These are phyloP conservation scores for Lasiodiplodia hormozganensis DNA, from an alignment of 2,329 filamentous ascomycete species.

Conservation along the genomic window DNA sequence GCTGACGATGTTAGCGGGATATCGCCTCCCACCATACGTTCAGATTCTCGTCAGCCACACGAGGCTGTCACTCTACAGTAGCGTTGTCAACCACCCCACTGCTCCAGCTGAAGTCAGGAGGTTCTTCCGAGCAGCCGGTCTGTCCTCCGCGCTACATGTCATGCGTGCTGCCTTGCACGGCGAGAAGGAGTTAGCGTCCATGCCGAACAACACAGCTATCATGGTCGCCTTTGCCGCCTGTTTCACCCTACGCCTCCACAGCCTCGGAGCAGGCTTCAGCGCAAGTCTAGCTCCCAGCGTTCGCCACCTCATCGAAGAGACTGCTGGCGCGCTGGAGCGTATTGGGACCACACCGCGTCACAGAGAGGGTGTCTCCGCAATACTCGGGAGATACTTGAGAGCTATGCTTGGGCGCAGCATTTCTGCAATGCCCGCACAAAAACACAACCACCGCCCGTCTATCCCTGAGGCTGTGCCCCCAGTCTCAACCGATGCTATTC, in stretches of 20 bases:
- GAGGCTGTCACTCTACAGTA: slow-evolving; percentile 75
- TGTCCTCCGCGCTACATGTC: slow-evolving; percentile 76
- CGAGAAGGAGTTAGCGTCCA: slow-evolving; percentile 72
- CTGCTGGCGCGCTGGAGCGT: slow-evolving; percentile 71
- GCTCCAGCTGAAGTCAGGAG: slow-evolving; percentile 73
- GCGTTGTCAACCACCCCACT: slow-evolving; percentile 76
- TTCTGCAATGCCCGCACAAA: slow-evolving; percentile 42
- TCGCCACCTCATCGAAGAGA: slow-evolving; percentile 63
- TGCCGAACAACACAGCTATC: slow-evolving; percentile 80
- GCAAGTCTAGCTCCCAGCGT: slow-evolving; percentile 56
- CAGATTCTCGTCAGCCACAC: slow-evolving; percentile 78
- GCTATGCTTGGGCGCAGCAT: slow-evolving; percentile 33
- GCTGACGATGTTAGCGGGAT: slow-evolving; percentile 27
- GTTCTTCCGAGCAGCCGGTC: slow-evolving; percentile 74
- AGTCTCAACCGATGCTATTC: slow-evolving; percentile 21
- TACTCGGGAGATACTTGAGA: slow-evolving; percentile 64
- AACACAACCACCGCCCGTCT: slow-evolving; percentile 33
- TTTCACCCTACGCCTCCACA: slow-evolving; percentile 57
- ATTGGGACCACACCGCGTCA: slow-evolving; percentile 71
- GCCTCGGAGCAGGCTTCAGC: slow-evolving; percentile 54
- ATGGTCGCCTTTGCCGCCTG: slow-evolving; percentile 80
- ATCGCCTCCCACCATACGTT: slow-evolving; percentile 73
- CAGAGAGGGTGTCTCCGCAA: slow-evolving; percentile 69
- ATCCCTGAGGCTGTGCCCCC: slow-evolving; percentile 15
- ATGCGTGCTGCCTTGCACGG: slow-evolving; percentile 76